phyloP scores from a whole-genome alignment of 371 early-diverging fungal genomes.

The Lichtheimia ramosa region DNA sequence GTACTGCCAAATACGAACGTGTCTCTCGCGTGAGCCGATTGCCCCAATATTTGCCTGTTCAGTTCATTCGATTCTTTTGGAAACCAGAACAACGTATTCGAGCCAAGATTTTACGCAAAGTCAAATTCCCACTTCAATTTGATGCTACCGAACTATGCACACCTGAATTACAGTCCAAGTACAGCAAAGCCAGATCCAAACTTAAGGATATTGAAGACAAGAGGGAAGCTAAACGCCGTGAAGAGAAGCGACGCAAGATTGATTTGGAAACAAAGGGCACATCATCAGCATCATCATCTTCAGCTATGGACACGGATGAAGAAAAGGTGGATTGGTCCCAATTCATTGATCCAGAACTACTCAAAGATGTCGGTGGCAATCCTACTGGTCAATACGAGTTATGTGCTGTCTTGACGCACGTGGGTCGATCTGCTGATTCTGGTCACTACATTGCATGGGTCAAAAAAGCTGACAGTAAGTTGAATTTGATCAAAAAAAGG shows the following conservation, averaged over 20 bases:
- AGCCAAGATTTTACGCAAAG: slow-evolving; percentile 90
- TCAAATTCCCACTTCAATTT: slow-evolving; percentile 91
- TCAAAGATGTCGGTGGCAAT: slow-evolving; percentile 80
- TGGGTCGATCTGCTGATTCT: slow-evolving; percentile 83
- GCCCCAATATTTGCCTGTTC: slow-evolving; percentile 87
- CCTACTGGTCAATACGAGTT: slow-evolving; percentile 81
- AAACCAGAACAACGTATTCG: slow-evolving; percentile 81
- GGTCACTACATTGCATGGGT: slow-evolving; percentile 95
- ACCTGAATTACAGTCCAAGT: slow-evolving; percentile 77
- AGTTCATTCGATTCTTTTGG: slow-evolving; percentile 97
- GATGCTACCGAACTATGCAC: slow-evolving; percentile 88
- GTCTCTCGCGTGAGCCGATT: slow-evolving; percentile 77
- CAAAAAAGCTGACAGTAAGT: slow-evolving; percentile 54
- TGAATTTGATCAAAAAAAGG: background rate
- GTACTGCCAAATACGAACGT: slow-evolving; percentile 80
- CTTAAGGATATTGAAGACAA: slow-evolving; percentile 77
- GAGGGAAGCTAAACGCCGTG: slow-evolving; percentile 67
- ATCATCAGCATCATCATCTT: slow-evolving; percentile 24
- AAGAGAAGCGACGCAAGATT: slow-evolving; percentile 62
- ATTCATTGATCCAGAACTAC: slow-evolving; percentile 71
- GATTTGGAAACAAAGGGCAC: slow-evolving; percentile 34
- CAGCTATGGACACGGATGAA: slow-evolving; percentile 30
- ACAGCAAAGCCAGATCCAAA: slow-evolving; percentile 71
- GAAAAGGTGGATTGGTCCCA: slow-evolving; percentile 46
- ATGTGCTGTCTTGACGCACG: slow-evolving; percentile 84